These are phyloP conservation scores for Zygosaccharomyces siamensis DNA, from an alignment of 805 yeast genomes.

Conservation along the genomic window DNA sequence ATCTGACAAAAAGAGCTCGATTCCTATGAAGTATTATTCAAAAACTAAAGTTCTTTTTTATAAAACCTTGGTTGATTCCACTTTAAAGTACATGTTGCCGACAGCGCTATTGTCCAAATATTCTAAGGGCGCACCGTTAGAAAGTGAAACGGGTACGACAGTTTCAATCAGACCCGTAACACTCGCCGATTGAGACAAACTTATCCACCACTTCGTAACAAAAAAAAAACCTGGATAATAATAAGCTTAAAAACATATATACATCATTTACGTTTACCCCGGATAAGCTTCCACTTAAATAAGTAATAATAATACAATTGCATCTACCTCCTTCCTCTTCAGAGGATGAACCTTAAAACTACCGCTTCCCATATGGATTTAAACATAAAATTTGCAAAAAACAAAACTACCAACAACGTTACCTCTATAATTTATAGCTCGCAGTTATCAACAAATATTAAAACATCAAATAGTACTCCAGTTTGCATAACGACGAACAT, in stretches of 20 bases:
- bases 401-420: neutral
- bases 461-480: slow-evolving; percentile 3
- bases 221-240: neutral
- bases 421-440: slow-evolving; percentile 3
- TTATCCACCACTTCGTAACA: neutral
- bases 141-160: neutral
- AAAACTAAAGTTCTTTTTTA: neutral
- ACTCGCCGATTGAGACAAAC: slow-evolving; percentile 4
- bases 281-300: neutral
- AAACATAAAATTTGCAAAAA: neutral
- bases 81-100: neutral
- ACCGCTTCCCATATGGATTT: neutral
- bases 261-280: neutral
- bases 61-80: neutral
- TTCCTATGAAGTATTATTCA: neutral
- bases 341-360: neutral
- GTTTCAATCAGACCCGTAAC: neutral
- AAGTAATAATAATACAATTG: neutral
- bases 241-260: slow-evolving; percentile 1
- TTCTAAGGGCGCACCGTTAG: slow-evolving; percentile 2
- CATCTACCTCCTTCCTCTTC: neutral
- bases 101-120: neutral
- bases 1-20: neutral
- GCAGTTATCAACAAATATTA: slow-evolving; percentile 1
- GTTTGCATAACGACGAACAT: slow-evolving; percentile 1